phyloP scores from a whole-genome alignment of 495 filamentous ascomycete genomes.

The Penicillium dipodomyicola region DNA sequence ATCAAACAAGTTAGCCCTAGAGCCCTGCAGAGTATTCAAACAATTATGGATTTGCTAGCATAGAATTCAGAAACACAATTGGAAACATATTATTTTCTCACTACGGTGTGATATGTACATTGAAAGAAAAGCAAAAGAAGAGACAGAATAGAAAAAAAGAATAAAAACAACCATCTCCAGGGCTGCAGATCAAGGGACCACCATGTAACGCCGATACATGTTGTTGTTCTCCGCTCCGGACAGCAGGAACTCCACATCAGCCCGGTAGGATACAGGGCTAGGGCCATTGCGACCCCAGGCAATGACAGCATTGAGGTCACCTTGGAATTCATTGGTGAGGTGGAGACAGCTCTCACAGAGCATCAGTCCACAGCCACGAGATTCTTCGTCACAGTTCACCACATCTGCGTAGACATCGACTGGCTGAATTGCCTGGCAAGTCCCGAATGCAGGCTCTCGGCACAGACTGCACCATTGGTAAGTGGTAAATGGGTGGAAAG shows the following conservation, averaged over 20 bases:
- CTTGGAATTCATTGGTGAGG: background rate
- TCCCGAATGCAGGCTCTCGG: conserved; percentile 8
- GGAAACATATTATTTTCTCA: background rate
- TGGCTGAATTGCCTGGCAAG: background rate
- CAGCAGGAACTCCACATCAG: conserved; percentile 14
- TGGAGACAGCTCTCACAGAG: conserved; percentile 12
- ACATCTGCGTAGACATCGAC: background rate
- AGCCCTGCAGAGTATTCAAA: background rate
- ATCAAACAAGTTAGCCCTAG: background rate
- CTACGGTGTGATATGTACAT: background rate
- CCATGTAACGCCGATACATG: background rate
- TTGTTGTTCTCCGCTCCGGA: background rate
- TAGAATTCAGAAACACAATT: background rate
- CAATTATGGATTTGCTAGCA: background rate
- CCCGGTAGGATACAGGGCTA: conserved; percentile 5
- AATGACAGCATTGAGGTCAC: conserved; percentile 7
- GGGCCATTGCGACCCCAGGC: background rate
- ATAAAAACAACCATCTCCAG: background rate
- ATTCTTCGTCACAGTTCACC: background rate
- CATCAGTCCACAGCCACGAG: conserved; percentile 7
- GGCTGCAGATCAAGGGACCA: background rate
- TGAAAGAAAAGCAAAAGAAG: too few species aligned
- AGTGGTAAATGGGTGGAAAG: background rate
- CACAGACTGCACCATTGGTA: conserved; percentile 15
- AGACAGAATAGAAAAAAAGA: background rate